phyloP scores from a whole-genome alignment of 176 grass and related monocot genomes.

The Themeda triandra region DNA sequence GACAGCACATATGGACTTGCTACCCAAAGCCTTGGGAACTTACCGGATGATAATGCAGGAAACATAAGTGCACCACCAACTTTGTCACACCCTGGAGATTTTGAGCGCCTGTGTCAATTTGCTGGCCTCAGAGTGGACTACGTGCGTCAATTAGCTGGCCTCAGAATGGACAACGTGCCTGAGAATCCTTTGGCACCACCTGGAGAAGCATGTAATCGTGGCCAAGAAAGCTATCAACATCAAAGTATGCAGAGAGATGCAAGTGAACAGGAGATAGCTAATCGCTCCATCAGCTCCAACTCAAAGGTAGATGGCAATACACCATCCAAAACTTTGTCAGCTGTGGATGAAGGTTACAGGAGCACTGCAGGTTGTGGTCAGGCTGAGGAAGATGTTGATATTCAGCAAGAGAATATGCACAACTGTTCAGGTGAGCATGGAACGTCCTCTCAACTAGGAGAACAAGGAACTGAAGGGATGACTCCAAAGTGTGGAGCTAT shows the following conservation, averaged over 20 bases:
- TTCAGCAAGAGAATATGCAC: background rate
- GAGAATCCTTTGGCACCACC: background rate
- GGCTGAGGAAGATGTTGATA: background rate
- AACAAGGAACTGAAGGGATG: background rate
- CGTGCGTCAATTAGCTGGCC: too few relatives aligned
- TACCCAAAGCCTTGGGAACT: background rate
- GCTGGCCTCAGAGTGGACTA: too few relatives aligned
- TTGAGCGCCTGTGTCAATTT: too few relatives aligned
- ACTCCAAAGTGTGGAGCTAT: background rate
- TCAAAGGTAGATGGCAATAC: background rate
- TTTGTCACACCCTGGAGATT: too few relatives aligned
- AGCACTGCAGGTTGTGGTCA: too few relatives aligned
- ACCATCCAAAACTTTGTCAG: background rate
- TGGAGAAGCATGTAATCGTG: constrained; percentile 20
- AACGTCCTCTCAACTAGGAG: too few relatives aligned
- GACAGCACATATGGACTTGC: too few relatives aligned
- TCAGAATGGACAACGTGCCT: background rate
- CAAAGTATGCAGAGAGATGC: background rate
- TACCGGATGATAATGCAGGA: background rate
- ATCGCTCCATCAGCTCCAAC: background rate
- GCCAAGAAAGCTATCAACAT: background rate
- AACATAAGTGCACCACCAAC: background rate
- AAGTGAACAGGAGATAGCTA: background rate
- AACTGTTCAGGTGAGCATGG: background rate
- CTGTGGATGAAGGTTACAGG: background rate